Base-by-base conservation (phyloP, 345 rosid genomes). In the Syzygium grande region DNA sequence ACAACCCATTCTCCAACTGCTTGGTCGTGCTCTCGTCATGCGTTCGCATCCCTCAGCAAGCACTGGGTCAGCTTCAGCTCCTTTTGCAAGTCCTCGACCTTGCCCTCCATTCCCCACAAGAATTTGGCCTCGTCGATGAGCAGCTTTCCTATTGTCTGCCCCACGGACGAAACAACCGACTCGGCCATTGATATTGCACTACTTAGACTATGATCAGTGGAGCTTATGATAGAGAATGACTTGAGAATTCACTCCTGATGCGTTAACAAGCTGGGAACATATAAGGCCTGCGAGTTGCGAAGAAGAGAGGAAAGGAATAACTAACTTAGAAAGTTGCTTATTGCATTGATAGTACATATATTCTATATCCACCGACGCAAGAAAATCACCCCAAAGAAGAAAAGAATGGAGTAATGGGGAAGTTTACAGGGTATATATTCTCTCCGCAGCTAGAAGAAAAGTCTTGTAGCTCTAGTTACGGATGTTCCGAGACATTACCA, bases 41-140 rank as follows among this genome's bases (percentile, higher is more conserved):
- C 34, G 0, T n/a, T 34, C 7, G 85, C 90, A 34, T 91, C 90
- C 41, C 87, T 77, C 58, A 91, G 52, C 79, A 88, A 86, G 84
- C 89, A 0, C n/a, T 51, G 65, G 51, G 88, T 52, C 53, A 87
- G 53, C 9, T 14, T 38, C 7, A 91, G 85, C 84, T 89, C 90
- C 9, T 4, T 54, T 17, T 84, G 87, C 30, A 90, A 27, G 19
- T 51, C 38, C 84, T 86, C 2, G 5, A 89, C 90, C 84, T 90
- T 85, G 68, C 68, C 30, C 17, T 41, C 10, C 55, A 84, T 83
- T 78, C 89, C 86, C 92, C 41, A 1, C 4, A 9, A 90, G 30
- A 30, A 58, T 84, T 58, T 73, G 27, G 3, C 78, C 87, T 90
- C 87, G 49, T 87, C 29, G 16, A 90, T 38, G 51, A 90, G 85